Evolutionary conservation across 106 monocot genomes (phyloP).

Genomic region (Platanthera zijinensis): DNA sequence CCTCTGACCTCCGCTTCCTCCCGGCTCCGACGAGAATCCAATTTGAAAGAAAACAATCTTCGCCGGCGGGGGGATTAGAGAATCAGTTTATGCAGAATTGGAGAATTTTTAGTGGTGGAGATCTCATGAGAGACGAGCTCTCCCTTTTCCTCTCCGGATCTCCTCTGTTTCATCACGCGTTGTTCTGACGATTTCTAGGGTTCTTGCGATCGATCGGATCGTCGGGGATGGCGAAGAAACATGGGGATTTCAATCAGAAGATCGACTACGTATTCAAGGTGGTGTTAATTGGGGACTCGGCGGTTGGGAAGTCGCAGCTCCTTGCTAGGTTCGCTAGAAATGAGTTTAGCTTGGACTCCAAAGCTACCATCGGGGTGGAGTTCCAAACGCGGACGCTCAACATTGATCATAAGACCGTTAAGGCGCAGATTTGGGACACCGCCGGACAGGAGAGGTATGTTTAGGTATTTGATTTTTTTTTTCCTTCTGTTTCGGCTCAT

Average conservation of each 20-base stretch:
- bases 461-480: background rate
- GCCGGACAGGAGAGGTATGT: constrained; percentile 22
- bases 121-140: constrained; percentile 5
- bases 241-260: constrained; percentile 20
- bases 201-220: background rate
- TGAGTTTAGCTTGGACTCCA: constrained; percentile 23
- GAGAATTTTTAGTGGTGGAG: background rate
- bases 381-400: constrained; percentile 17
- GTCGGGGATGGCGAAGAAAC: constrained; percentile 16
- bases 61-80: background rate
- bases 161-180: background rate
- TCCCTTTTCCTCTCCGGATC: constrained; percentile 1
- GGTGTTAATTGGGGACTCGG: constrained; percentile 24
- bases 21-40: background rate
- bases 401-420: constrained; percentile 17
- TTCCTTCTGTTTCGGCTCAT: background rate
- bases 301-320: constrained; percentile 28
- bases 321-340: constrained; percentile 20
- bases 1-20: background rate
- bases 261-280: constrained; percentile 32
- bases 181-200: background rate
- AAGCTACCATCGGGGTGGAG: constrained; percentile 20
- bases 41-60: background rate
- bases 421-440: constrained; percentile 24
- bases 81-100: background rate